Evolutionary conservation across 1,139 yeast genomes (phyloP), one percentile per base, ranked within the genome.

Genomic region (Cylindricascospora bacillispora): DNA sequence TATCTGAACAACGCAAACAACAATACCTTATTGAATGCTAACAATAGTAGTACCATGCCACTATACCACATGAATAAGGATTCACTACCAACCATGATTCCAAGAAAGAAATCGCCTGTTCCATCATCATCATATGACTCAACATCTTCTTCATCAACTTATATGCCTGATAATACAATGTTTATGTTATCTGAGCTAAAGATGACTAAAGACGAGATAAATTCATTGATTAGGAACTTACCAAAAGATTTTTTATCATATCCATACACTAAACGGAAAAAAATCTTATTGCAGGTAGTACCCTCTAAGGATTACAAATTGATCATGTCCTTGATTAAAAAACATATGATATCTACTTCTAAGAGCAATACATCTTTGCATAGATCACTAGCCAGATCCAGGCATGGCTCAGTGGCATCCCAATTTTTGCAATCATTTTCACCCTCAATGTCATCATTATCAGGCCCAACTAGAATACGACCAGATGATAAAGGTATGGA

Each of bases 211-310:
- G 52, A 49, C 11, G 53, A 49, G 22, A 33, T 49, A 4, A 26
- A 31, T n/a, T 36, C 35, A 5, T 30, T 52, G 14, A 41, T 46
- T 15, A 37, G 55, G 35, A 59, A 65, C 35, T 53, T 74, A 23
- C 89, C 92, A 0, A 57, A 64, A 1, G 67, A 76, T 44, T 79
- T 75, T 46, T 60, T 65, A 29, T 71, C 70, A 11, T 57, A 76
- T 35, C 82, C 86, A 0, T 78, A 77, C 47, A 72, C 81, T 4
- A 81, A 75, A 44, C 58, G 92, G 26, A 70, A 71, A 37, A 71
- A 65, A 42, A 43, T 73, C 19, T 63, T 79, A 5, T 58, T 63
- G 32, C 70, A 73, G 9, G 54, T 73, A 25, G 64, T 75, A 15
- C 81, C 79, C 1, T 59, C 63, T 22, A 62, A 67, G 13, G 73